Percentiles rank a stretch among this genome's conserved stretches.
Conservation (phyloP, 2,329 filamentous ascomycete genomes). For the Fusarium sp. region DNA sequence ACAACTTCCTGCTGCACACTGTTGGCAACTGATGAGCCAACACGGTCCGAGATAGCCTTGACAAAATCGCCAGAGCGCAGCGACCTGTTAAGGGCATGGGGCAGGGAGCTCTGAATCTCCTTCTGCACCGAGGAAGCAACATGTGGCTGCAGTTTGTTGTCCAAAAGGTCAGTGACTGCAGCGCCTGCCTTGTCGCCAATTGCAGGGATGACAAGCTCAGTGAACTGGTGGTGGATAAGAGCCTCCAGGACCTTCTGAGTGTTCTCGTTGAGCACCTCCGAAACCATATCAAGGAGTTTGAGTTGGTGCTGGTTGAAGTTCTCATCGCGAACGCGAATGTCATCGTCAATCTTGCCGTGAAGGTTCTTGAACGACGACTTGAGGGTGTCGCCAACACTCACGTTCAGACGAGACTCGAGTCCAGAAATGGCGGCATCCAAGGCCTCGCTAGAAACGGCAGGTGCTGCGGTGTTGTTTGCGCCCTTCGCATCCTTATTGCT, state of each 20-base stretch:
- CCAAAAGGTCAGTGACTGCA: conserved; percentile 80
- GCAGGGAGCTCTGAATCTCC: conserved; percentile 80
- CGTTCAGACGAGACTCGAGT: conserved; percentile 67
- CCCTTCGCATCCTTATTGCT: conserved; percentile 57
- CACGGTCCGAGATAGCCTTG: conserved; percentile 77
- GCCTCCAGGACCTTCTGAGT: conserved; percentile 80
- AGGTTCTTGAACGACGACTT: conserved; percentile 73
- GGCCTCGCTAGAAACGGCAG: conserved; percentile 60
- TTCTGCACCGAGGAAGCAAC: conserved; percentile 77
- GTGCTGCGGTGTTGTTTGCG: conserved; percentile 37
- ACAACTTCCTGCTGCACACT: conserved; percentile 80
- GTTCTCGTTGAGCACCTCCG: conserved; percentile 73
- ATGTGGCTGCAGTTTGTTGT: conserved; percentile 75
- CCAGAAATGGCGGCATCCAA: conserved; percentile 68
- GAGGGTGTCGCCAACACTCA: conserved; percentile 65
- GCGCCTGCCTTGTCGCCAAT: conserved; percentile 77
- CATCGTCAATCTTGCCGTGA: conserved; percentile 75
- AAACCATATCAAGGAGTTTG: conserved; percentile 70
- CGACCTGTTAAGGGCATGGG: conserved; percentile 67
- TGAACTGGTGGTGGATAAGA: conserved; percentile 83
- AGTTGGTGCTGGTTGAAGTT: conserved; percentile 68
- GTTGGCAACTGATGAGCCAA: conserved; percentile 75
- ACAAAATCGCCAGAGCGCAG: conserved; percentile 82
- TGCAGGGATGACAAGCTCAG: conserved; percentile 81
- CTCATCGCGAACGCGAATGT: conserved; percentile 68